These are phyloP conservation scores for Scedosporium boydii DNA, from an alignment of 2,329 filamentous ascomycete species.

Conservation along the genomic window DNA sequence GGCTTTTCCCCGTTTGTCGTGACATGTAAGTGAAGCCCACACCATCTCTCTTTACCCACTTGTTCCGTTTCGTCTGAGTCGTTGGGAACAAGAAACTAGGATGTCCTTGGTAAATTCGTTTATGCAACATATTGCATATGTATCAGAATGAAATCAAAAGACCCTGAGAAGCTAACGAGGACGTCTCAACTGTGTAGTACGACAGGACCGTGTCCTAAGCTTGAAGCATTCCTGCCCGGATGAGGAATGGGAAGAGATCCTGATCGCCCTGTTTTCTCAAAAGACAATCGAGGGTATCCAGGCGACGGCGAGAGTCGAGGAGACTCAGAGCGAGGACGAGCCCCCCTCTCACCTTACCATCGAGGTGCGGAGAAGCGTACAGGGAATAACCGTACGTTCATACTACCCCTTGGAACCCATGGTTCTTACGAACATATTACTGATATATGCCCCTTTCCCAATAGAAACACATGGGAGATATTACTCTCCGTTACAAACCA, in stretches of 20 bases:
- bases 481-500: conserved; percentile 45
- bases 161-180: conserved; percentile 3
- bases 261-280: conserved; percentile 47
- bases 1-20: conserved; percentile 49
- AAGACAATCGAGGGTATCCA: conserved; percentile 45
- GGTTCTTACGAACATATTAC: background rate
- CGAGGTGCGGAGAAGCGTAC: conserved; percentile 54
- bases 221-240: conserved; percentile 33
- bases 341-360: conserved; percentile 28
- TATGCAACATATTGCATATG: conserved; percentile 2
- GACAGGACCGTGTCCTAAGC: conserved; percentile 40
- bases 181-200: conserved; percentile 9
- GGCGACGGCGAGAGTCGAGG: conserved; percentile 43
- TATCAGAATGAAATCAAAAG: background rate
- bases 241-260: conserved; percentile 57
- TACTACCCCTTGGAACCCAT: background rate
- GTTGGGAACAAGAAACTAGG: background rate
- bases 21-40: conserved; percentile 37
- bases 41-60: background rate
- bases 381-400: conserved; percentile 55
- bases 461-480: conserved; percentile 60
- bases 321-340: conserved; percentile 39
- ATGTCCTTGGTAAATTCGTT: background rate
- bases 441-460: background rate
- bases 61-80: background rate